Evolutionary conservation across 164 flowering plant species (phyloP).

Genomic region (Stephania japonica): DNA sequence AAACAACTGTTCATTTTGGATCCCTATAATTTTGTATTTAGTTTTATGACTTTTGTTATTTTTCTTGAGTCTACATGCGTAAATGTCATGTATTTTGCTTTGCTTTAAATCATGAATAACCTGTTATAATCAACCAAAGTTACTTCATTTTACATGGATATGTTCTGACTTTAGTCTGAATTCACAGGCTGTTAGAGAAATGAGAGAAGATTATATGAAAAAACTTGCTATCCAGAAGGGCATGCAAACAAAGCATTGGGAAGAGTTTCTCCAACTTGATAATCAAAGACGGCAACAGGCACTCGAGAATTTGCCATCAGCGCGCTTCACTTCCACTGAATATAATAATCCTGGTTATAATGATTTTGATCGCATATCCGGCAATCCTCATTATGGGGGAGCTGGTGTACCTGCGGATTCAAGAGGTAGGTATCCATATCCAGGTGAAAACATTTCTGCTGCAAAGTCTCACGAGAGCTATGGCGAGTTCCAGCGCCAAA

Average conservation of each 20-base stretch:
- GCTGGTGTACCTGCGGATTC: constrained; percentile 41
- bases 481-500: constrained; percentile 66
- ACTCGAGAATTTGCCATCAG: constrained; percentile 35
- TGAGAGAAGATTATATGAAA: constrained; percentile 73
- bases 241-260: constrained; percentile 79
- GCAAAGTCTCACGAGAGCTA: constrained; percentile 55
- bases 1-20: neutral
- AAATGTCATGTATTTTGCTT: neutral
- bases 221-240: constrained; percentile 54
- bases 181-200: constrained; percentile 61
- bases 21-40: neutral
- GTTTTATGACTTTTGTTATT: neutral
- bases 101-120: neutral
- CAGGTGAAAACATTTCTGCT: constrained; percentile 46
- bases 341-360: constrained; percentile 50
- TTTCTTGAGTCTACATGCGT: neutral
- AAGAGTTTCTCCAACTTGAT: constrained; percentile 75
- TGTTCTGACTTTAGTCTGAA: constrained; percentile 9
- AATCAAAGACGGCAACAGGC: constrained; percentile 54
- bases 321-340: constrained; percentile 50
- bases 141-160: neutral
- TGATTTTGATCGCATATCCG: constrained; percentile 46
- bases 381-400: constrained; percentile 45
- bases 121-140: neutral
- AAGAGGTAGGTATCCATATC: constrained; percentile 49